Evolutionary conservation across 345 rosid species (phyloP).

Genomic region (Dimocarpus longan): DNA sequence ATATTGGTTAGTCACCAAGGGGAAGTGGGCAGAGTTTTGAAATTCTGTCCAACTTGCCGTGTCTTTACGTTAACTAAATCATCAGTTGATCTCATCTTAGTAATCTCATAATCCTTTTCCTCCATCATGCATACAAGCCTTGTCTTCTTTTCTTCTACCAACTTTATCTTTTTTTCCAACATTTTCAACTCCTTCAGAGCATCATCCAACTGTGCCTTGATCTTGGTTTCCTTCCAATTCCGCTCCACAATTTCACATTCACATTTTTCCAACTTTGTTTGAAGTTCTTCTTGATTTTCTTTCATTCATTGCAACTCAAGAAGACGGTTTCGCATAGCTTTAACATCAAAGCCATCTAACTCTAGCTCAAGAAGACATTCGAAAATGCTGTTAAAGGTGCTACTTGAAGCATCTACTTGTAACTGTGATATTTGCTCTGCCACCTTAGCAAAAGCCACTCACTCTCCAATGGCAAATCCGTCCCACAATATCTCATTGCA

Average conservation of each 20-base stretch:
- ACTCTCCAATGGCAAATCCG: too few relatives aligned
- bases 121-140: conserved; percentile 9
- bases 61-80: not conserved
- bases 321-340: conserved; percentile 16
- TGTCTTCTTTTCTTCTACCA: conserved; percentile 13
- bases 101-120: conserved; percentile 19
- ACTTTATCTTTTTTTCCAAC: not conserved
- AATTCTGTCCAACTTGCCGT: not conserved
- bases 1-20: not conserved
- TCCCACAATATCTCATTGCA: too few relatives aligned
- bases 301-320: conserved; percentile 27
- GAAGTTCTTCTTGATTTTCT: conserved; percentile 20
- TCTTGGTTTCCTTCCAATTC: conserved; percentile 1
- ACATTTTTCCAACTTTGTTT: conserved; percentile 12
- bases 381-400: conserved; percentile 12
- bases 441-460: too few relatives aligned
- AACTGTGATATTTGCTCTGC: too few relatives aligned
- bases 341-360: conserved; percentile 36
- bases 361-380: not conserved
- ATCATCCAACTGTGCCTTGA: conserved; percentile 11
- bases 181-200: conserved; percentile 16
- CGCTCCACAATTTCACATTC: conserved; percentile 14
- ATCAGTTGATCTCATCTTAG: not conserved
- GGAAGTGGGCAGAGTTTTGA: not conserved
- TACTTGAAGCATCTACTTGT: too few relatives aligned